These are phyloP conservation scores for Aspergillus sp. DNA, from an alignment of 2,329 filamentous ascomycete species.

Conservation along the genomic window DNA sequence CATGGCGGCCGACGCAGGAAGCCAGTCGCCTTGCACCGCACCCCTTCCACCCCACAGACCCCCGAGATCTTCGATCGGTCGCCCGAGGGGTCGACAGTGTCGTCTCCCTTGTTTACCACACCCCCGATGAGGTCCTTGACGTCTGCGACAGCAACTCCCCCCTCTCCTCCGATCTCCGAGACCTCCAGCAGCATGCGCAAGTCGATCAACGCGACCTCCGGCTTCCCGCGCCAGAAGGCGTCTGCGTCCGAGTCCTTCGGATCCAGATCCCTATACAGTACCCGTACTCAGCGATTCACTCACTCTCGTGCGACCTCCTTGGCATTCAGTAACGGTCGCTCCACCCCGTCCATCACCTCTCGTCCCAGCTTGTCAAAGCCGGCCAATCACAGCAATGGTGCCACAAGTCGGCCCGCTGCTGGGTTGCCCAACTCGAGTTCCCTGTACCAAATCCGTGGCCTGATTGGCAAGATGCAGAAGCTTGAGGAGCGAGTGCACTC, in stretches of 20 bases:
- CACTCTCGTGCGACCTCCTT: slow-evolving; percentile 61
- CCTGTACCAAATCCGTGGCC: slow-evolving; percentile 84
- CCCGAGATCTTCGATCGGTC: slow-evolving; percentile 70
- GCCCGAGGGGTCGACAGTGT: slow-evolving; percentile 75
- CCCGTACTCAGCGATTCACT: slow-evolving; percentile 37
- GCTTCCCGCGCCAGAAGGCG: slow-evolving; percentile 40
- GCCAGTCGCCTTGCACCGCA: slow-evolving; percentile 49
- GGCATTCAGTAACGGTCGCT: slow-evolving; percentile 47
- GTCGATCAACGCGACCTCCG: slow-evolving; percentile 51
- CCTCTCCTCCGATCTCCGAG: slow-evolving; percentile 91
- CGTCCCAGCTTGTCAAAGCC: slow-evolving; percentile 32
- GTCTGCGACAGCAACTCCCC: slow-evolving; percentile 73
- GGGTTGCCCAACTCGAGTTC: slow-evolving; percentile 64
- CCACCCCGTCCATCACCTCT: slow-evolving; percentile 44
- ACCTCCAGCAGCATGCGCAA: slow-evolving; percentile 63
- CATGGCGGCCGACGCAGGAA: slow-evolving; percentile 51
- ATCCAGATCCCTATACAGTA: slow-evolving; percentile 52
- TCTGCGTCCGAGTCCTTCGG: slow-evolving; percentile 51
- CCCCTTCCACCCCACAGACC: slow-evolving; percentile 56
- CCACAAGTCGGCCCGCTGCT: slow-evolving; percentile 44
- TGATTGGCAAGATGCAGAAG: slow-evolving; percentile 96
- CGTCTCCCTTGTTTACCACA: slow-evolving; percentile 85
- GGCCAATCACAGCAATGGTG: slow-evolving; percentile 32
- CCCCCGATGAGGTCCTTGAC: slow-evolving; percentile 70
- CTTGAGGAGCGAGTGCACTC: slow-evolving; percentile 91